Conservation (phyloP, 2,329 filamentous ascomycete genomes). For the Pestalotiopsis sp. region DNA sequence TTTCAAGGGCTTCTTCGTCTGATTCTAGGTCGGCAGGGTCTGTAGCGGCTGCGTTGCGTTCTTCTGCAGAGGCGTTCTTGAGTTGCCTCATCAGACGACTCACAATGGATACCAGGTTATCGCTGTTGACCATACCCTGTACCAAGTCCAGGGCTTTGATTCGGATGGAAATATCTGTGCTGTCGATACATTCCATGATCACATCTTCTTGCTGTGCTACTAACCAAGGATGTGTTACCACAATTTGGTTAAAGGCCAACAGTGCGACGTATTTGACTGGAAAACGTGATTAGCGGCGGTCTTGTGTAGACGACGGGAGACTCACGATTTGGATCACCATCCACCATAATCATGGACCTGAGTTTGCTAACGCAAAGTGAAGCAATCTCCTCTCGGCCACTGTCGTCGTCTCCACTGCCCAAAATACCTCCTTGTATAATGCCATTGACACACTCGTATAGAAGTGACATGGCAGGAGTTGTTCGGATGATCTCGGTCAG, state of each 20-base stretch:
- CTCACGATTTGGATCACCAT: slow-evolving; percentile 91
- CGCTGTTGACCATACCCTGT: slow-evolving; percentile 88
- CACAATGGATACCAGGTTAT: slow-evolving; percentile 83
- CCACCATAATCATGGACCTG: slow-evolving; percentile 89
- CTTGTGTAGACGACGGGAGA: slow-evolving; percentile 21
- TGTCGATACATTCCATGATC: slow-evolving; percentile 94
- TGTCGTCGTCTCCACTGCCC: slow-evolving; percentile 75
- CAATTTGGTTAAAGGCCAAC: slow-evolving; percentile 94
- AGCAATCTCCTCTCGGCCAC: slow-evolving; percentile 89
- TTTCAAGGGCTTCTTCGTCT: slow-evolving; percentile 52
- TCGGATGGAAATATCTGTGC: slow-evolving; percentile 92
- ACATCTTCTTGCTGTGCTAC: slow-evolving; percentile 95
- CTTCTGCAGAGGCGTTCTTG: slow-evolving; percentile 63
- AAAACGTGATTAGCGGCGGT: background rate
- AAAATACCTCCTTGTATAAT: slow-evolving; percentile 97
- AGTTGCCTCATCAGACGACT: slow-evolving; percentile 87
- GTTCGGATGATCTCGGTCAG: slow-evolving; percentile 92
- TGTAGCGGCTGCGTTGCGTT: slow-evolving; percentile 42
- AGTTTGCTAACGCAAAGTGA: slow-evolving; percentile 90
- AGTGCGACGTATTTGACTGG: slow-evolving; percentile 95
- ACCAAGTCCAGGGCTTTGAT: slow-evolving; percentile 90
- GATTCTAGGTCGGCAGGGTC: slow-evolving; percentile 53
- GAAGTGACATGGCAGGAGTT: slow-evolving; percentile 94
- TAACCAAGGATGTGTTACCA: slow-evolving; percentile 81
- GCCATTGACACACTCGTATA: slow-evolving; percentile 98